Evolutionary conservation across 2,329 filamentous ascomycete genomes (phyloP).

Genomic region (Trichoderma asperellum): DNA sequence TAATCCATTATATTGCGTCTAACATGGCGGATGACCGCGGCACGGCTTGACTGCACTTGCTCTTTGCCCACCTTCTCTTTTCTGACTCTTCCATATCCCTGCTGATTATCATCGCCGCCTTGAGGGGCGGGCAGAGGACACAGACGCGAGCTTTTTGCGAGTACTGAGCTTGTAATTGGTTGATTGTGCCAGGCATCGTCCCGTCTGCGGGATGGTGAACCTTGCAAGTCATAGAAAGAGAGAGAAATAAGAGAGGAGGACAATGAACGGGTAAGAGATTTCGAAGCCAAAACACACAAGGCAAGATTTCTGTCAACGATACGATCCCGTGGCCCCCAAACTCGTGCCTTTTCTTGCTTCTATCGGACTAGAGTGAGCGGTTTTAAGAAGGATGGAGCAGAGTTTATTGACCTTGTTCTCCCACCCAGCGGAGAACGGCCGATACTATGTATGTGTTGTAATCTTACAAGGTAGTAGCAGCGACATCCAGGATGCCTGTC

Average conservation of each 20-base stretch:
- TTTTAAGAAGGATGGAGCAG: neutral
- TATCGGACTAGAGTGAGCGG: neutral
- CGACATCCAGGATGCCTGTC: neutral
- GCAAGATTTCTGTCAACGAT: neutral
- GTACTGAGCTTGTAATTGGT: neutral
- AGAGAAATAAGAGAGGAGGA: neutral
- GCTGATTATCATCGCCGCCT: neutral
- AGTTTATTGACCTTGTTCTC: neutral
- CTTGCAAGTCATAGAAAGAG: neutral
- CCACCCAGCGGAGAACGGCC: neutral
- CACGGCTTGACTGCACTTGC: slow-evolving; percentile 1
- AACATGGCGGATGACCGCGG: neutral
- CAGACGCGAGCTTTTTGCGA: slow-evolving; percentile 10
- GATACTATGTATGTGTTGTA: neutral
- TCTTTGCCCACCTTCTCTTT: slow-evolving; percentile 11
- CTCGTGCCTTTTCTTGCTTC: neutral
- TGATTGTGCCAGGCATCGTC: neutral
- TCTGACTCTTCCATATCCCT: neutral
- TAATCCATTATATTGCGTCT: neutral
- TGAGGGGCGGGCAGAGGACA: neutral
- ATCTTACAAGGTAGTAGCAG: neutral
- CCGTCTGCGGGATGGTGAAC: neutral
- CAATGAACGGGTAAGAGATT: neutral
- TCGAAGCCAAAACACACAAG: neutral
- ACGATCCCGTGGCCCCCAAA: neutral